Conservation (phyloP, 225 moss, liverwort and hornwort genomes). For the Thuidium tamariscinum region DNA sequence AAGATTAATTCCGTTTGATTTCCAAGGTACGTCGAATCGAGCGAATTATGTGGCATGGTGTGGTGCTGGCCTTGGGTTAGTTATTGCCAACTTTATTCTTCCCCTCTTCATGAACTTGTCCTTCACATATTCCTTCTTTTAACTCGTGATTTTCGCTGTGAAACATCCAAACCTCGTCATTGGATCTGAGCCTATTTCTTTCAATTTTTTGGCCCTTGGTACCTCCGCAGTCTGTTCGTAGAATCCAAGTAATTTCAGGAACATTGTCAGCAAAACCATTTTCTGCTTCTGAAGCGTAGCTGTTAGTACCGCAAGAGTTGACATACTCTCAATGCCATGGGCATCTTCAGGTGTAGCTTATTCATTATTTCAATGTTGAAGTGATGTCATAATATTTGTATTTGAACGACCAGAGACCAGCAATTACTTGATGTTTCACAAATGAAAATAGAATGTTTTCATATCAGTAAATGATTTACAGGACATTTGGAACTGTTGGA, state of each 20-base stretch:
- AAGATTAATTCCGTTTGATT: constrained; percentile 1
- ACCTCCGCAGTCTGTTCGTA: not conserved
- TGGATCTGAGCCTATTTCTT: not conserved
- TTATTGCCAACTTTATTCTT: constrained; percentile 16
- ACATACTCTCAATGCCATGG: constrained; percentile 6
- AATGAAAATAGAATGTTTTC: not conserved
- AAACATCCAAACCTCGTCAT: not conserved
- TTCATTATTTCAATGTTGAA: not conserved
- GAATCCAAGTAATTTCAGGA: not conserved
- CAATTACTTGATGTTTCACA: not conserved
- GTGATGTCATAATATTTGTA: not conserved
- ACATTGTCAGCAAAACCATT: not conserved
- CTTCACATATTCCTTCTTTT: not conserved
- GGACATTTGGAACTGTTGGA: not conserved
- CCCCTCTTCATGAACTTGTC: constrained; percentile 5
- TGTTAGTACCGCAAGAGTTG: not conserved
- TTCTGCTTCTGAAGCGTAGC: not conserved
- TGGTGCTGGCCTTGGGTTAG: constrained; percentile 39
- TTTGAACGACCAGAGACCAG: not conserved
- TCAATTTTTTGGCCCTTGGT: not conserved
- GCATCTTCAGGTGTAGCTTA: constrained; percentile 29
- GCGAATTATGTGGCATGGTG: constrained; percentile 10
- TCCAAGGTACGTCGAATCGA: not conserved
- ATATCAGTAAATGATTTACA: not conserved
- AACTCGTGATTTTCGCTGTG: not conserved